Evolutionary conservation across 2,329 filamentous ascomycete genomes (phyloP).

Genomic region (Phialophora macrospora): DNA sequence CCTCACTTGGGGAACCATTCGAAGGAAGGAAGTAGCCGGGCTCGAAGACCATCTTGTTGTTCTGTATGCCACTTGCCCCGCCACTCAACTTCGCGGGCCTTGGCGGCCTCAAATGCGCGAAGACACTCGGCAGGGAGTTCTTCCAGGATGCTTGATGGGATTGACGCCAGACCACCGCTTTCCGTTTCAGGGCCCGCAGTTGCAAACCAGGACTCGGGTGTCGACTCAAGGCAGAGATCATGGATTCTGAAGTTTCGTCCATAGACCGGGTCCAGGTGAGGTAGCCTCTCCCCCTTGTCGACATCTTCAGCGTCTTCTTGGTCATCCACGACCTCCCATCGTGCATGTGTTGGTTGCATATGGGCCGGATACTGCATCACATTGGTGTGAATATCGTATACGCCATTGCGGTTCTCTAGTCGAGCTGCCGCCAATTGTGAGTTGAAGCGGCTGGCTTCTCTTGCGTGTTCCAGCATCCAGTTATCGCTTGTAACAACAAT

Average conservation of each 20-base stretch:
- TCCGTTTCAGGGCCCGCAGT: constrained; percentile 59
- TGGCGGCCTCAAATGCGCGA: constrained; percentile 70
- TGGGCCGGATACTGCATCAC: constrained; percentile 81
- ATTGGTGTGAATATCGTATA: constrained; percentile 96
- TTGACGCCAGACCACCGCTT: constrained; percentile 45
- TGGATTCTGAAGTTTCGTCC: constrained; percentile 67
- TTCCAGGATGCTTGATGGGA: constrained; percentile 50
- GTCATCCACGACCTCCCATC: constrained; percentile 71
- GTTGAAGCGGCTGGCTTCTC: constrained; percentile 88
- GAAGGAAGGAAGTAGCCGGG: constrained; percentile 35
- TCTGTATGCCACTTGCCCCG: constrained; percentile 76
- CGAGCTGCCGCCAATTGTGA: constrained; percentile 71
- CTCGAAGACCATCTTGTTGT: constrained; percentile 57
- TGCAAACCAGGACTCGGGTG: constrained; percentile 62
- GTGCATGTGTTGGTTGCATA: constrained; percentile 87
- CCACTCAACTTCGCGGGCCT: constrained; percentile 71
- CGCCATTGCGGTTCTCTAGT: constrained; percentile 70
- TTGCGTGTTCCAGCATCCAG: constrained; percentile 95
- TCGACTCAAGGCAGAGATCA: constrained; percentile 65
- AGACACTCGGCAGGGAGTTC: constrained; percentile 62
- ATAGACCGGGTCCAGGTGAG: constrained; percentile 60
- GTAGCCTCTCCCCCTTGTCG: constrained; percentile 52
- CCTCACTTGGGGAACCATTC: constrained; percentile 40
- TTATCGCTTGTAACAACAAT: constrained; percentile 91
- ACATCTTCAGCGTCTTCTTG: constrained; percentile 33